Evolutionary conservation across 2,329 filamentous ascomycete species (phyloP).

Genomic region (Pyricularia grisea): DNA sequence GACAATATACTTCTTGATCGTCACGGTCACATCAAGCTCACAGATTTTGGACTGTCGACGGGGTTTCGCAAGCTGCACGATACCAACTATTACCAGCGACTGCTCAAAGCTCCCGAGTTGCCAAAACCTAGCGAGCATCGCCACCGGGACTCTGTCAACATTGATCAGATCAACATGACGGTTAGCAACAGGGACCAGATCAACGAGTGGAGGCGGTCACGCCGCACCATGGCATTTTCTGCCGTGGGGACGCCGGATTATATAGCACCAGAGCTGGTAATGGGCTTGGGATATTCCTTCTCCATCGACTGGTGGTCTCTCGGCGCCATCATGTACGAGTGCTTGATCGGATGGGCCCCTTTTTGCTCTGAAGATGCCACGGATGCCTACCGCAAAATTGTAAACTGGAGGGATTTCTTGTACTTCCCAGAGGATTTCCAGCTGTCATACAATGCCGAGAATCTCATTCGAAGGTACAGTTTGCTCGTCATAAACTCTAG

Average conservation of each 20-base stretch:
- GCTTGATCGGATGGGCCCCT: slow-evolving; percentile 72
- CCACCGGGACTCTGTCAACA: slow-evolving; percentile 64
- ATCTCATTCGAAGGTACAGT: slow-evolving; percentile 59
- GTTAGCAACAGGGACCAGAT: slow-evolving; percentile 71
- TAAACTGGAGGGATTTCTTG: slow-evolving; percentile 66
- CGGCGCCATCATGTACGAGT: slow-evolving; percentile 80
- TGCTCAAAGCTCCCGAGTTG: slow-evolving; percentile 46
- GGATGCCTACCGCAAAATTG: slow-evolving; percentile 73
- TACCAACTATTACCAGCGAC: slow-evolving; percentile 95
- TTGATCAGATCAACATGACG: slow-evolving; percentile 70
- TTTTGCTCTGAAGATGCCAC: slow-evolving; percentile 72
- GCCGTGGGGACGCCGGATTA: slow-evolving; percentile 74
- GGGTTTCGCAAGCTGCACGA: slow-evolving; percentile 90
- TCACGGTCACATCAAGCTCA: slow-evolving; percentile 71
- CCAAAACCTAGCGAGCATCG: slow-evolving; percentile 26
- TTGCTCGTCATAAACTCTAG: background rate
- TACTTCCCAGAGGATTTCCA: slow-evolving; percentile 69
- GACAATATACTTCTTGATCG: slow-evolving; percentile 73
- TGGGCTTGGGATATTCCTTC: slow-evolving; percentile 66
- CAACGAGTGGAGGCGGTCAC: slow-evolving; percentile 73
- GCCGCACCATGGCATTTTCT: slow-evolving; percentile 71
- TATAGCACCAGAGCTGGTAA: slow-evolving; percentile 74
- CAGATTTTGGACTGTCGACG: slow-evolving; percentile 72
- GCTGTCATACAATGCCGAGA: slow-evolving; percentile 58
- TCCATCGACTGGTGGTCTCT: slow-evolving; percentile 79